These are phyloP conservation scores for Kwoniella bestiolae DNA, from an alignment of 768 basidiomycete species.

Conservation along the genomic window DNA sequence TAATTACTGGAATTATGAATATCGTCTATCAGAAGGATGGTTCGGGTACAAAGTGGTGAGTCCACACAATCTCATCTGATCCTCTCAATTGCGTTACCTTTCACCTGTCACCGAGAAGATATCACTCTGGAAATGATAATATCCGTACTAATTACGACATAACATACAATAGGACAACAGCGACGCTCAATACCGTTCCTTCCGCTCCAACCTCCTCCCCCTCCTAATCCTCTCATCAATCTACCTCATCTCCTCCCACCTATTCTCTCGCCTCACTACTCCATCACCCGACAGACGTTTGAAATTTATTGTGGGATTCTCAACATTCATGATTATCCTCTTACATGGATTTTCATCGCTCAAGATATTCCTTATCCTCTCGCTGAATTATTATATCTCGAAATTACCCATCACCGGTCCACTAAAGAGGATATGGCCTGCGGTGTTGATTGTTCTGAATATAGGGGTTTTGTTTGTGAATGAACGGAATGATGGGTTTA, in stretches of 20 bases:
- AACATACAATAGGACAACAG: conserved; percentile 74
- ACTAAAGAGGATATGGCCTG: conserved; percentile 38
- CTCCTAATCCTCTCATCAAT: conserved; percentile 63
- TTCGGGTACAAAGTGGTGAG: conserved; percentile 77
- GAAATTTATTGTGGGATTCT: conserved; percentile 59
- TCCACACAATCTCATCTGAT: conserved; percentile 33
- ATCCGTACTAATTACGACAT: too few species aligned
- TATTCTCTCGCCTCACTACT: conserved; percentile 16
- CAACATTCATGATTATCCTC: conserved; percentile 68
- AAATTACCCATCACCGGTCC: conserved; percentile 52
- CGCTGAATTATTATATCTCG: conserved; percentile 70
- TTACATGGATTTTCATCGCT: conserved; percentile 80
- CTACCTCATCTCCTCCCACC: conserved; percentile 66
- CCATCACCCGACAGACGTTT: conserved; percentile 16
- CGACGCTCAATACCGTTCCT: conserved; percentile 86
- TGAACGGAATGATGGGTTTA: conserved; percentile 75
- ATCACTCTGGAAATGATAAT: too few species aligned
- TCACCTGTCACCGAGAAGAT: too few species aligned
- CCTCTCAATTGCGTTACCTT: too few species aligned
- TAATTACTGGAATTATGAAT: conserved; percentile 70
- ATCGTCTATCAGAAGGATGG: conserved; percentile 74
- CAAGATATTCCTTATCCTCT: conserved; percentile 76
- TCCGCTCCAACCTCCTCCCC: conserved; percentile 76
- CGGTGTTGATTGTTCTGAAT: conserved; percentile 77
- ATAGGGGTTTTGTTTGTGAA: conserved; percentile 73